These are phyloP conservation scores for Salix viminalis DNA, from an alignment of 345 rosid genomes.

Conservation along the genomic window DNA sequence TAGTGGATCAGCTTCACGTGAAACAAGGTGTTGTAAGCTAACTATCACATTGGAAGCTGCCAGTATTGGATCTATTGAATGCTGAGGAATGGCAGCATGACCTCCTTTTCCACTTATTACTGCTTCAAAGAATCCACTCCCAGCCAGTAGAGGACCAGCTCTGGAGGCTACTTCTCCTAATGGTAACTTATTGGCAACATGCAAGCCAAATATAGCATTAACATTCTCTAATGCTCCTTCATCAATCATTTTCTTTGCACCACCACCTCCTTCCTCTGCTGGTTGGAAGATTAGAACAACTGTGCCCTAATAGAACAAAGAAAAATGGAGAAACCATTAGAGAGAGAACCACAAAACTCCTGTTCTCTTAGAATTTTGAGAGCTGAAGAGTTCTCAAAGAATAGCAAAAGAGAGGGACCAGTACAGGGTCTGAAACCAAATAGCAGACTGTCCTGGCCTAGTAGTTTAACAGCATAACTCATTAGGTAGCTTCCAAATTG, in stretches of 20 bases:
- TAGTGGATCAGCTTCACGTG: slow-evolving; percentile 86
- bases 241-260: slow-evolving; percentile 67
- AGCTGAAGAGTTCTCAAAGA: too few relatives aligned
- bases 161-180: slow-evolving; percentile 57
- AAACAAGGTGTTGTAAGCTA: slow-evolving; percentile 79
- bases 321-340: background rate
- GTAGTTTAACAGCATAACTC: background rate
- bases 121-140: slow-evolving; percentile 67
- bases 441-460: background rate
- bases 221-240: slow-evolving; percentile 69
- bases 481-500: too few relatives aligned
- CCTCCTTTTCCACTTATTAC: slow-evolving; percentile 82
- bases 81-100: slow-evolving; percentile 92
- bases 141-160: slow-evolving; percentile 72
- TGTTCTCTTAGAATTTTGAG: too few relatives aligned
- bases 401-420: background rate
- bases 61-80: slow-evolving; percentile 65
- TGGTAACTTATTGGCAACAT: slow-evolving; percentile 36
- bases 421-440: background rate
- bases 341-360: too few relatives aligned
- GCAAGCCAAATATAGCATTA: slow-evolving; percentile 71
- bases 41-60: slow-evolving; percentile 77
- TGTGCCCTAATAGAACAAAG: slow-evolving; percentile 55
- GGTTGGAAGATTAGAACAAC: slow-evolving; percentile 84
- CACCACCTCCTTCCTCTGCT: slow-evolving; percentile 96